Evolutionary conservation across 2,329 filamentous ascomycete genomes (phyloP).

Genomic region (Calonectria leucothoes): DNA sequence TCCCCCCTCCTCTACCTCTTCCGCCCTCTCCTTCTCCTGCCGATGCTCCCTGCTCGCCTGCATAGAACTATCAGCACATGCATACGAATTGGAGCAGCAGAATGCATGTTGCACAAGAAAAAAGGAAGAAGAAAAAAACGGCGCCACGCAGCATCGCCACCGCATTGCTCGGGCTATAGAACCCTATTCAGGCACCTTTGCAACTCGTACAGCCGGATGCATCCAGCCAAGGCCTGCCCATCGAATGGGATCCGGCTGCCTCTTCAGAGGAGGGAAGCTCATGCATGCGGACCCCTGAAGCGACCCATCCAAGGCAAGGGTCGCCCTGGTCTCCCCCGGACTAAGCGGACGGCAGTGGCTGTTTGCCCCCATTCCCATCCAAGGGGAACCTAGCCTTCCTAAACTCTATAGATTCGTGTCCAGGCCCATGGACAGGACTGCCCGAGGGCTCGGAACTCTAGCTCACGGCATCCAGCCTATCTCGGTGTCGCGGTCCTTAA

Average conservation of each 20-base stretch:
- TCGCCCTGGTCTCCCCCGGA: conserved; percentile 15
- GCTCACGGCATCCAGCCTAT: neutral
- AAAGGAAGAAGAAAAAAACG: no score
- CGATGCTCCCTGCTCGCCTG: neutral
- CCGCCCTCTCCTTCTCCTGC: neutral
- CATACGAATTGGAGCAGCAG: neutral
- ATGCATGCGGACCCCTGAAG: conserved; percentile 8
- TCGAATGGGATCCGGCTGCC: neutral
- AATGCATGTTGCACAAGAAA: neutral
- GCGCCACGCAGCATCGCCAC: neutral
- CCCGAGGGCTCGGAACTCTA: conserved; percentile 3
- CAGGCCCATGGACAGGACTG: conserved; percentile 3
- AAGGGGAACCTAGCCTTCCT: neutral
- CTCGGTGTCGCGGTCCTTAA: neutral
- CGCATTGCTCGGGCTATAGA: neutral
- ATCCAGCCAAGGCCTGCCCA: neutral
- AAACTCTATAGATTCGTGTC: conserved; percentile 8
- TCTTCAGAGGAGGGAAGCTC: neutral
- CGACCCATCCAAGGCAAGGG: conserved; percentile 16
- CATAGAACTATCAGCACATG: conserved; percentile 2
- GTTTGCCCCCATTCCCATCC: conserved; percentile 10
- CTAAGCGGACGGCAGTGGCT: conserved; percentile 18
- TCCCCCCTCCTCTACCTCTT: no score
- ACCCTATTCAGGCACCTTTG: neutral
- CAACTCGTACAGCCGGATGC: neutral